A percentile compares a stretch with the other conserved stretches of the same genome.
Conservation (phyloP, 2,329 filamentous ascomycete species). For the Diaporthe citrichinensis region DNA sequence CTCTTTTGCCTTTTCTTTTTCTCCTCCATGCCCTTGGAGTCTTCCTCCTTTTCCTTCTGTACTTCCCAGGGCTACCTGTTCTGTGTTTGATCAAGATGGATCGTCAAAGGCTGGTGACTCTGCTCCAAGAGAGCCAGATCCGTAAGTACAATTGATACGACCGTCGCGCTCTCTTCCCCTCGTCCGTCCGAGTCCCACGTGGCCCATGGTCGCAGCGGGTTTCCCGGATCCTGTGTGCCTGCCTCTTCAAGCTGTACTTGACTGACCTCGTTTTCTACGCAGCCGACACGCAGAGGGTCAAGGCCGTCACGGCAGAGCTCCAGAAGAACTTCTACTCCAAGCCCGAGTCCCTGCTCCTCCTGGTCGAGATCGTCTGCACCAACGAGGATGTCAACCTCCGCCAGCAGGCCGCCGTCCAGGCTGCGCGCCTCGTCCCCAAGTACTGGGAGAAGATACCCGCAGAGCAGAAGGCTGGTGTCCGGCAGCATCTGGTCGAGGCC, state of each 20-base stretch:
- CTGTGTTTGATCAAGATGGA: slow-evolving; percentile 69
- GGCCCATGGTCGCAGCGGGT: not conserved
- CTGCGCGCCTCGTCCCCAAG: slow-evolving; percentile 83
- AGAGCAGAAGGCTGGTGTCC: slow-evolving; percentile 84
- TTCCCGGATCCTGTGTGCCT: slow-evolving; percentile 28
- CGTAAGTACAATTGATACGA: slow-evolving; percentile 70
- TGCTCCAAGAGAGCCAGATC: slow-evolving; percentile 89
- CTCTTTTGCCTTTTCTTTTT: slow-evolving; percentile 41
- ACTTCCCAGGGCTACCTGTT: slow-evolving; percentile 46
- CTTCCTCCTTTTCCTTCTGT: slow-evolving; percentile 40
- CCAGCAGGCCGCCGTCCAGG: slow-evolving; percentile 93
- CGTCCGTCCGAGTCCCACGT: slow-evolving; percentile 40
- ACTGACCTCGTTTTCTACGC: slow-evolving; percentile 48
- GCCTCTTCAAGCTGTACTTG: slow-evolving; percentile 46
- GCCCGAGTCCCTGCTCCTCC: slow-evolving; percentile 85
- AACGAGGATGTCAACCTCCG: slow-evolving; percentile 81
- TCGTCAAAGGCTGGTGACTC: slow-evolving; percentile 85
- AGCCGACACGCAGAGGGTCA: slow-evolving; percentile 92
- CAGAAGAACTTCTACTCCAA: slow-evolving; percentile 95
- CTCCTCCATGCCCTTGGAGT: slow-evolving; percentile 41
- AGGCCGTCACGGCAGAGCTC: slow-evolving; percentile 89
- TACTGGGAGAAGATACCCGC: slow-evolving; percentile 85
- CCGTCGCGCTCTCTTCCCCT: slow-evolving; percentile 30
- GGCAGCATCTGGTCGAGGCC: slow-evolving; percentile 86
- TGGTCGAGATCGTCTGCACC: slow-evolving; percentile 89